Base-by-base conservation (phyloP, 257 asterid genomes). In the Salvia miltiorrhiza region DNA sequence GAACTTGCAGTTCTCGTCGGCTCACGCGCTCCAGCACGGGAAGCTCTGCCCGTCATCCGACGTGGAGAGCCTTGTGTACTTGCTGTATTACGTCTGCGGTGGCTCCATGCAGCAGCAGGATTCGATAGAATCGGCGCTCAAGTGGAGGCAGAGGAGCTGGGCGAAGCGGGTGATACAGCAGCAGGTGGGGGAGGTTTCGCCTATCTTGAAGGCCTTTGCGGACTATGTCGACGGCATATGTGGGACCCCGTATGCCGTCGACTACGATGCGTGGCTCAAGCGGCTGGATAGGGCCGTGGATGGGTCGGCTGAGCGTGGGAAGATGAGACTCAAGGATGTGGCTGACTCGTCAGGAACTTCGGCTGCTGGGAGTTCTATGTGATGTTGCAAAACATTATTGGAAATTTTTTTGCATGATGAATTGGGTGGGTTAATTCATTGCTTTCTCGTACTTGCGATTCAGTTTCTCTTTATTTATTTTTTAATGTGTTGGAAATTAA, bases 1-100 rank as follows among this genome's bases (percentile, higher is more conserved):
- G 43, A 85, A 85, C 45, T 53, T 88, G 37, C 93, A 78, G 67
- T 90, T 83, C 69, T 90, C 97, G 2, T 88, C 96, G 0, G 80
- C 86, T 21, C 79, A 90, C 61, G 87, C 97, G 0, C 90, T 88
- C 21, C 90, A 85, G 83, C 79, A 90, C 3, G 96, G 96, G 69
- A 90, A 90, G 80, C 88, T 88, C 9, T 88, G 96, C 67, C 89
- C 86, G 3, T 86, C 96, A 17, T 90, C 97, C 0, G 97, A 90
- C 54, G 80, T 86, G 3, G 97, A 90, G 83, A 88, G 96, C 83
- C 88, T 90, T 9, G 67, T 87, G 41, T 88, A 91, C 75, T 77
- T 86, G 1, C 62, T 88, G 7, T 85, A 85, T 43, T 88, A 76
- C 47, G 52, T 82, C 0, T 82, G 82, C 5, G 96, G 97, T 0